Base-by-base conservation (phyloP, 495 filamentous ascomycete species). In the Lasiosphaeria miniovina region DNA sequence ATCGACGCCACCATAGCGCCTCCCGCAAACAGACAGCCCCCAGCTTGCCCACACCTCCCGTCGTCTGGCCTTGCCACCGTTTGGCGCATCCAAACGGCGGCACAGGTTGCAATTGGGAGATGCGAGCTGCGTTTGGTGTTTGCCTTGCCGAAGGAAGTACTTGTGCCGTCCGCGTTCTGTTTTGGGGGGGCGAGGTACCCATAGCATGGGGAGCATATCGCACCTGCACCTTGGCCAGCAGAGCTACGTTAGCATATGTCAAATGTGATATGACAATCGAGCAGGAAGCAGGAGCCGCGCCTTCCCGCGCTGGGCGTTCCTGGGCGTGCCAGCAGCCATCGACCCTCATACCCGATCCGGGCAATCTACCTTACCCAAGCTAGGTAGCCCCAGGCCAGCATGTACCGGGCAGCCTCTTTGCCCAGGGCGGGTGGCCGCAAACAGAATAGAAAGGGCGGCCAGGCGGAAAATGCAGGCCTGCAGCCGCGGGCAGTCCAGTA, bases 221-320 rank as follows among this genome's bases (percentile, higher is more conserved):
- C 24, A 24, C 24, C 24, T 24, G 24, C 24, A 24, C 24, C 24
- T 24, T 24, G 2, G 24, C 24, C 24, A 24, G 24, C 24, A 24
- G 24, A 52, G 33, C 17, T 38, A 40, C 35, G 49, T 54, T 24
- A 24, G 24, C 24, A 24, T 49, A 55, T 65, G 62, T 59, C 56
- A 65, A 57, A 68, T 65, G 35, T 65, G 62, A 60, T 62, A 62
- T 65, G 62, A 60, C 65, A 62, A 60, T 56, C 52, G 60, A 52
- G 45, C 31, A 31, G 51, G 17, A 36, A 54, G 48, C 52, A 34
- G 45, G 17, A 33, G 57, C 46, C 50, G 51, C 45, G 38, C 9
- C 6, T 55, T 14, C n/a, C 35, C 31, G 52, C 15, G 12, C 14
- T 46, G 15, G 43, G 12, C 43, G 43, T 46, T 41, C 43, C 43